These are phyloP conservation scores for Wallacemonas sp. DNA, from an alignment of 208 protist genomes.

Conservation along the genomic window DNA sequence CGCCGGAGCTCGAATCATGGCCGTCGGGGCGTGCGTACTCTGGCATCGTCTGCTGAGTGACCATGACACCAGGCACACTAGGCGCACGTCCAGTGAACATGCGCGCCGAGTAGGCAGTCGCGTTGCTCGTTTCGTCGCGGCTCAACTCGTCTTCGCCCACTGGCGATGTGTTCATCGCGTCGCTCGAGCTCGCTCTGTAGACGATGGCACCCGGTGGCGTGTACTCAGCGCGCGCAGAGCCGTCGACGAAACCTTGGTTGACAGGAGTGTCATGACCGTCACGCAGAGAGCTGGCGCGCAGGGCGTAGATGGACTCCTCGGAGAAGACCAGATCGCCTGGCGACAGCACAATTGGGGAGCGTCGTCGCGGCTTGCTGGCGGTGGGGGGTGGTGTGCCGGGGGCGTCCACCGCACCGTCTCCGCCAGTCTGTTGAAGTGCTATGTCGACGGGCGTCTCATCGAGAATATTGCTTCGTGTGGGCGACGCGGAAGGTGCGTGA, in stretches of 20 bases:
- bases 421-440: not conserved
- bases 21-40: constrained; percentile 20
- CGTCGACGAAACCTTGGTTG: too few relatives aligned
- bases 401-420: not conserved
- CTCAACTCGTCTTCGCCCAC: too few relatives aligned
- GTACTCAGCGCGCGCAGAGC: too few relatives aligned
- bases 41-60: constrained; percentile 65
- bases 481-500: too few relatives aligned
- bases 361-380: not conserved
- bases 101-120: too few relatives aligned
- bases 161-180: too few relatives aligned
- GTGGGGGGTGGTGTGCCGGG: not conserved
- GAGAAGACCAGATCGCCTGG: not conserved
- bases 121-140: too few relatives aligned
- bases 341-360: constrained; percentile 2
- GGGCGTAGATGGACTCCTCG: not conserved
- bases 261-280: too few relatives aligned
- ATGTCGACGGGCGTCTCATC: constrained; percentile 3
- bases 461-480: not conserved
- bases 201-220: too few relatives aligned
- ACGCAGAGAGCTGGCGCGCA: too few relatives aligned
- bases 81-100: not conserved
- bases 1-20: not conserved
- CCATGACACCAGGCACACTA: constrained; percentile 29
- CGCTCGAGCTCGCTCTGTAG: too few relatives aligned